Evolutionary conservation across 805 yeast genomes (phyloP), one percentile per base, ranked within the genome.

Genomic region (Metschnikowia lunata): DNA sequence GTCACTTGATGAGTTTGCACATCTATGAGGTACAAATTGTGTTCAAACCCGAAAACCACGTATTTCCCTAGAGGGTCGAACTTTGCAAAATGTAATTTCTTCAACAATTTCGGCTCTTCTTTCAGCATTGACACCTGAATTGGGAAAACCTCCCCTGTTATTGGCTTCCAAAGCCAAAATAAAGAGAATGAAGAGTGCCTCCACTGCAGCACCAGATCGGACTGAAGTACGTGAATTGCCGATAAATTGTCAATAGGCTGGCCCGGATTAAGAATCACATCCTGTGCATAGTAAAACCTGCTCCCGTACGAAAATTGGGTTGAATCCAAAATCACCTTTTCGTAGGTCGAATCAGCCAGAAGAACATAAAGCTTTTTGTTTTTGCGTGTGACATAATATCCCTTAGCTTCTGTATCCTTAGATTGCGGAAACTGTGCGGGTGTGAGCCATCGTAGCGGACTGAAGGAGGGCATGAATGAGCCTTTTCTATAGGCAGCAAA

Each of bases 51-150:
- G 55, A 74, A 83, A 1, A 83, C 74, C 13, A 85, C 58, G 48
- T 70, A 72, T 11, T 69, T 69, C n/a, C 79, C 79, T 7, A 64
- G 60, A 1, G 88, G 88, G 0, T 89, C 80, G 72, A 85, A 83
- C 11, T 72, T 63, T 0, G 80, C 82, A 46, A 60, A 60, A 34
- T 57, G 61, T 15, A 70, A 55, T 37, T 64, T 66, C 13, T 53
- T 14, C 47, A 31, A 30, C 38, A 36, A 13, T 47, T 41, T 30
- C 43, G 30, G 8, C 23, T 18, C 23, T 38, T 42, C 6, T 37
- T 11, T 8, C 8, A 13, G 15, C n/a, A 7, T 12, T 34, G 62
- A 59, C 1, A 71, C 68, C 41, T 64, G 67, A 5, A 70, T 55
- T 0, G 74, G 74, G 1, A 47, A 56, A 34, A 71, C 64, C 5